Percentiles rank a stretch among this genome's conserved stretches.
phyloP scores from a whole-genome alignment of 2,329 filamentous ascomycete genomes.

The Didymella exigua region DNA sequence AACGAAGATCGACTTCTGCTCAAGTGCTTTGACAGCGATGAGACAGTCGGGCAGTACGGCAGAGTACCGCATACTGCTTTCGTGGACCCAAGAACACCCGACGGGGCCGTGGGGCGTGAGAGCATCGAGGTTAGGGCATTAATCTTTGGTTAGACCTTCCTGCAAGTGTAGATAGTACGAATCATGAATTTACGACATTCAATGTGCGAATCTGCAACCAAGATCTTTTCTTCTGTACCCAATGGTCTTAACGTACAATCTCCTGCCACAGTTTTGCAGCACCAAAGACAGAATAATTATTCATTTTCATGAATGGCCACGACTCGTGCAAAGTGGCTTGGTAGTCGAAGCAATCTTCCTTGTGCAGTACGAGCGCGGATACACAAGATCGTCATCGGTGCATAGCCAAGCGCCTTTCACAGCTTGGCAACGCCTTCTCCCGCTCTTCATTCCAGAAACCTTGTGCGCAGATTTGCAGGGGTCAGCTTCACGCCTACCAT shows the following conservation, averaged over 20 bases:
- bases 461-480: background rate
- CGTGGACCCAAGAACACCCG: conserved; percentile 71
- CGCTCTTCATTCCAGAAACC: conserved; percentile 2
- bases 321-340: background rate
- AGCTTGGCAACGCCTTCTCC: conserved; percentile 12
- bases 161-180: background rate
- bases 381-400: conserved; percentile 6
- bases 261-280: background rate
- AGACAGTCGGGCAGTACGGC: conserved; percentile 35
- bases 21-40: conserved; percentile 76
- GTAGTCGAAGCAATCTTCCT: background rate
- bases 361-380: background rate
- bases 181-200: background rate
- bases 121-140: conserved; percentile 89
- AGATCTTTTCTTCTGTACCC: background rate
- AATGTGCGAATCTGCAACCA: too few relatives aligned
- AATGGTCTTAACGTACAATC: background rate
- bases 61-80: conserved; percentile 64
- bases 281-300: background rate
- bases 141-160: conserved; percentile 67
- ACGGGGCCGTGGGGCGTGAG: conserved; percentile 74
- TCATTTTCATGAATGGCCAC: background rate
- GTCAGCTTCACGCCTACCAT: background rate
- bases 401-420: background rate
- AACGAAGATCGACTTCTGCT: conserved; percentile 74